phyloP scores from a whole-genome alignment of 495 filamentous ascomycete genomes.

The Immersiella caudata region DNA sequence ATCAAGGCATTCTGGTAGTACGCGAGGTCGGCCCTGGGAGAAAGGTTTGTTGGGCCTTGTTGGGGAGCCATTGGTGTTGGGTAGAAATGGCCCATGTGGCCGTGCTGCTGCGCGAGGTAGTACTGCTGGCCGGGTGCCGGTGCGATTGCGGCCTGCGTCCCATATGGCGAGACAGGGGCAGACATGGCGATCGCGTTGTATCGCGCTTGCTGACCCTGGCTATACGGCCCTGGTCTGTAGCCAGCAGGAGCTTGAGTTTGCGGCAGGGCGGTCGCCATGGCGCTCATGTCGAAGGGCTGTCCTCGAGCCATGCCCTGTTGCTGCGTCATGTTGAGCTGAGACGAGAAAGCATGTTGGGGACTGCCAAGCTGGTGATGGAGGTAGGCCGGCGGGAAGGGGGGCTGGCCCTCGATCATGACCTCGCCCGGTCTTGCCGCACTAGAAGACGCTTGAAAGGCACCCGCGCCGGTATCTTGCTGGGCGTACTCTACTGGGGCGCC shows the following conservation, averaged over 20 bases:
- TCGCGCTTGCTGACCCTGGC: slow-evolving; percentile 39
- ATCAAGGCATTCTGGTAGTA: slow-evolving; percentile 45
- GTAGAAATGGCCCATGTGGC: slow-evolving; percentile 44
- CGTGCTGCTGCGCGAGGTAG: slow-evolving; percentile 48
- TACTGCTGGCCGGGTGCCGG: slow-evolving; percentile 39
- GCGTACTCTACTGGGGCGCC: slow-evolving; percentile 40
- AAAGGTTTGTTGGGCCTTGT: slow-evolving; percentile 35
- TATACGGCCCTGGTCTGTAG: slow-evolving; percentile 41
- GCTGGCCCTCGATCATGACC: slow-evolving; percentile 27
- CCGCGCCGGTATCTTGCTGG: slow-evolving; percentile 28
- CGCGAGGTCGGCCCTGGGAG: slow-evolving; percentile 36
- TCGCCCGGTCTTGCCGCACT: slow-evolving; percentile 12
- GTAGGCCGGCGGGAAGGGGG: slow-evolving; percentile 22
- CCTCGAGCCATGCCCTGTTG: slow-evolving; percentile 34
- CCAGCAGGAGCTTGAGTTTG: slow-evolving; percentile 22
- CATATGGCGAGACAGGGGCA: slow-evolving; percentile 50
- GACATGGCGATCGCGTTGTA: slow-evolving; percentile 42
- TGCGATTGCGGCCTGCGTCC: slow-evolving; percentile 32
- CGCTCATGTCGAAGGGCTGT: slow-evolving; percentile 46
- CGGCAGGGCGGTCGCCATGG: slow-evolving; percentile 45
- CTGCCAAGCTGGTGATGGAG: slow-evolving; percentile 36
- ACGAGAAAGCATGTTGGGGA: slow-evolving; percentile 40
- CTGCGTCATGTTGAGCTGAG: slow-evolving; percentile 44
- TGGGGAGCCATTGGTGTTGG: slow-evolving; percentile 40
- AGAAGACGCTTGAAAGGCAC: slow-evolving; percentile 24